Percentiles rank a stretch among this genome's conserved stretches.
Evolutionary conservation across 768 basidiomycete species (phyloP).

Genomic region (Cantharellus cinnabarinus): DNA sequence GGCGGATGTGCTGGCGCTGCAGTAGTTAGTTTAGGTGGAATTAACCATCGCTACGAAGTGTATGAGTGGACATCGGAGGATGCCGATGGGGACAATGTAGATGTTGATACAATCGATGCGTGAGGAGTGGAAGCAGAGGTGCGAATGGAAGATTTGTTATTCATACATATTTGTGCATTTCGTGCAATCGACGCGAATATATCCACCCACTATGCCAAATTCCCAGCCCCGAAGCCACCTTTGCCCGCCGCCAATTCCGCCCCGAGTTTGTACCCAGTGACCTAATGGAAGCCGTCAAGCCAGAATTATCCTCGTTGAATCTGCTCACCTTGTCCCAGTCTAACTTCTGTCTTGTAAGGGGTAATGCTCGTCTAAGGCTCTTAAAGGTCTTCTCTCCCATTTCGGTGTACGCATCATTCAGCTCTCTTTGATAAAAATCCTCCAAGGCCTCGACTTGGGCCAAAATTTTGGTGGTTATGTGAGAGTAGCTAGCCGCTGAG

Average conservation of each 20-base stretch:
- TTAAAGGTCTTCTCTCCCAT: conserved; percentile 92
- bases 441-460: conserved; percentile 70
- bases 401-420: conserved; percentile 68
- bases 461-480: conserved; percentile 31
- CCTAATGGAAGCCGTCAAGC: conserved; percentile 15
- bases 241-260: conserved; percentile 55
- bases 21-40: conserved; percentile 50
- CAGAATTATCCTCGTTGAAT: background rate
- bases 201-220: too few relatives aligned
- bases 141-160: background rate
- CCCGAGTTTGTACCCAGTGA: conserved; percentile 48
- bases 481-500: conserved; percentile 26
- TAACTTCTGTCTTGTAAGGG: conserved; percentile 79
- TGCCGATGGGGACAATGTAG: background rate
- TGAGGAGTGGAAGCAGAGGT: background rate
- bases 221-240: conserved; percentile 15
- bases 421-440: conserved; percentile 50
- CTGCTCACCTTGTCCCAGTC: conserved; percentile 78
- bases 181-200: too few relatives aligned
- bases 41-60: conserved; percentile 77
- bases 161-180: background rate
- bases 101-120: background rate
- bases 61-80: conserved; percentile 30
- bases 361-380: conserved; percentile 71
- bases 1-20: conserved; percentile 39